A percentile compares a stretch with the other conserved stretches of the same genome.
phyloP scores from a whole-genome alignment of 1,139 yeast genomes.

The Cylindricascospora bacillispora region DNA sequence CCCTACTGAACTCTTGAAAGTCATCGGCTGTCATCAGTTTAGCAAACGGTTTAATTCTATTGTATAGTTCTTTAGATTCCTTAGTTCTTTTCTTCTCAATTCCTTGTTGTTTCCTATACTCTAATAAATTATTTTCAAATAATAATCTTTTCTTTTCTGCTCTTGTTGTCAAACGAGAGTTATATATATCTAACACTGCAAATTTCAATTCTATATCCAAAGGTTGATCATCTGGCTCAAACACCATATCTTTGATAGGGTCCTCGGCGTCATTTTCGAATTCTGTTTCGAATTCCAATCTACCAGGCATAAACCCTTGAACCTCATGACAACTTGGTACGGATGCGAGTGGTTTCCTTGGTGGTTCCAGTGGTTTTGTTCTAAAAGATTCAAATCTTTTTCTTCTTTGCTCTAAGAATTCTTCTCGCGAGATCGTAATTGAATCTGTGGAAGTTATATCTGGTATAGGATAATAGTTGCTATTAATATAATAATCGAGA shows the following conservation, averaged over 20 bases:
- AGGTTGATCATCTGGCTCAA: conserved; percentile 84
- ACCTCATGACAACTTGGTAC: conserved; percentile 94
- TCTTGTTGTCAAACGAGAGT: conserved; percentile 76
- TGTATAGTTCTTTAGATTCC: conserved; percentile 76
- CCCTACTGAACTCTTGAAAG: conserved; percentile 59
- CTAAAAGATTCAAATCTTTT: conserved; percentile 57
- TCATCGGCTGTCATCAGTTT: conserved; percentile 71
- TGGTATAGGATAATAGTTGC: conserved; percentile 68
- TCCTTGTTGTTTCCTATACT: conserved; percentile 50
- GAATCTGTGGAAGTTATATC: conserved; percentile 61
- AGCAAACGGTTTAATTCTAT: conserved; percentile 67
- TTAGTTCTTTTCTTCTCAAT: conserved; percentile 67
- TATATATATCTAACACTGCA: conserved; percentile 78
- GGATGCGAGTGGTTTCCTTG: conserved; percentile 78
- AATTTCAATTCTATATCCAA: conserved; percentile 82
- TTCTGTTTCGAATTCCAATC: conserved; percentile 91
- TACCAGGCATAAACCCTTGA: conserved; percentile 98
- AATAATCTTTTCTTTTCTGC: conserved; percentile 84
- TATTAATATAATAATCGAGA: conserved; percentile 51
- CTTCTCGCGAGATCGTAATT: conserved; percentile 55
- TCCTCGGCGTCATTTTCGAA: conserved; percentile 95
- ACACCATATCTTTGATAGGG: conserved; percentile 86
- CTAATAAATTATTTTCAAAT: conserved; percentile 64
- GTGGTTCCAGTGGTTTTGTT: conserved; percentile 64
- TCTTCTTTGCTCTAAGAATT: conserved; percentile 58